Percentiles rank a stretch among this genome's conserved stretches.
Evolutionary conservation across 495 filamentous ascomycete species (phyloP).

Genomic region (Barbatosphaeria neglecta): DNA sequence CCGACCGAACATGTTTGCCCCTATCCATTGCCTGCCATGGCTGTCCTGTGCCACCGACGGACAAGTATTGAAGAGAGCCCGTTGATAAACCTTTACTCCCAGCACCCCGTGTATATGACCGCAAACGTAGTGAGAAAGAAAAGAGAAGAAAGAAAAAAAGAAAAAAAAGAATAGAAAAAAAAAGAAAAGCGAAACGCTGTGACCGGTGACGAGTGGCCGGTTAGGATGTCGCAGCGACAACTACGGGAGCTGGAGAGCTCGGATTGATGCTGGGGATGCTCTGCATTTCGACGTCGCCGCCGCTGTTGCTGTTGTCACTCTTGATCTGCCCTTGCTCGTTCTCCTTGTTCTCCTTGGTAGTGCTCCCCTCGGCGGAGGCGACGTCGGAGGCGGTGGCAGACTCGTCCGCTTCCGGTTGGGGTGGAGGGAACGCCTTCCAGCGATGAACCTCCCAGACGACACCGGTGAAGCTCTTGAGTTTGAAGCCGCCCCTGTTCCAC

Average conservation of each 20-base stretch:
- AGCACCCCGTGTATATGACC: no score
- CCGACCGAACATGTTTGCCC: no score
- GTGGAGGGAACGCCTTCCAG: conserved; percentile 64
- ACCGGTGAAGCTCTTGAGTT: conserved; percentile 88
- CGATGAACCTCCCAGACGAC: conserved; percentile 70
- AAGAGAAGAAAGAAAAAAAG: no score
- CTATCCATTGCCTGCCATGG: no score
- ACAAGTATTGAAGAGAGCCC: no score
- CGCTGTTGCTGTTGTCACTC: conserved; percentile 60
- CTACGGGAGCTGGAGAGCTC: conserved; percentile 32
- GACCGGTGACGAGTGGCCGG: not conserved
- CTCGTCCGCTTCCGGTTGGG: conserved; percentile 25
- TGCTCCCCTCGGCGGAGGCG: conserved; percentile 54
- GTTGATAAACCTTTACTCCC: no score
- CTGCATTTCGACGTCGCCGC: conserved; percentile 36
- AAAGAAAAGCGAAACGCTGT: no score
- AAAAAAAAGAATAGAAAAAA: no score
- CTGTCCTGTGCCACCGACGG: no score
- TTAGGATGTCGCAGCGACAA: conserved; percentile 16
- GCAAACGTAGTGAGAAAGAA: no score
- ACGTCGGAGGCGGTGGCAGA: conserved; percentile 36
- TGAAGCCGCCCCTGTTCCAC: conserved; percentile 74
- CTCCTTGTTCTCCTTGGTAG: conserved; percentile 72
- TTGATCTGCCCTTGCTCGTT: conserved; percentile 55
- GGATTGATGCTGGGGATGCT: conserved; percentile 27